A percentile compares a stretch with the other conserved stretches of the same genome.
Evolutionary conservation across 2,329 filamentous ascomycete species (phyloP).

Genomic region (Fusarium tjaetaba): DNA sequence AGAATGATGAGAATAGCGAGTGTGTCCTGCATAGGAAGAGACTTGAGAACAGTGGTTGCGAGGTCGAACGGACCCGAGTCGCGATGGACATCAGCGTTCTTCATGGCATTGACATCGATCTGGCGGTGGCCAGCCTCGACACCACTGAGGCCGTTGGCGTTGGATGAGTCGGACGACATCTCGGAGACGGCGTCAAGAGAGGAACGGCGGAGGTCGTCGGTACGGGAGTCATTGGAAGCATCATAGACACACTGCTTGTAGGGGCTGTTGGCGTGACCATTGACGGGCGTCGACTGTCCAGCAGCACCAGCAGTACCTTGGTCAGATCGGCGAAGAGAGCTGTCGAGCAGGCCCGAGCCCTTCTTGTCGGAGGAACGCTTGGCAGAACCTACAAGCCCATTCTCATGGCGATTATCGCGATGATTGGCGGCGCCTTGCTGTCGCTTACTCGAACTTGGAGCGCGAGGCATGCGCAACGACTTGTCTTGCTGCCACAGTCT

Average conservation of each 20-base stretch:
- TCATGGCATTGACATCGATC: slow-evolving; percentile 76
- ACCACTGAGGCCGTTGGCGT: slow-evolving; percentile 50
- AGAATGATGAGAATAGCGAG: slow-evolving; percentile 96
- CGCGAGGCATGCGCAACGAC: slow-evolving; percentile 68
- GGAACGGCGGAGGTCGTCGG: slow-evolving; percentile 56
- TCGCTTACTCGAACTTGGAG: slow-evolving; percentile 68
- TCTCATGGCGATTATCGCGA: slow-evolving; percentile 83
- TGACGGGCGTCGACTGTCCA: slow-evolving; percentile 45
- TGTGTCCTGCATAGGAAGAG: slow-evolving; percentile 92
- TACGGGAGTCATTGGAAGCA: slow-evolving; percentile 53
- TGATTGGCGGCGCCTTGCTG: slow-evolving; percentile 70
- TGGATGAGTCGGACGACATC: slow-evolving; percentile 63
- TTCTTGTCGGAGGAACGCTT: slow-evolving; percentile 55
- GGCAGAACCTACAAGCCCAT: slow-evolving; percentile 77
- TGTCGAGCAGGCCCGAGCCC: slow-evolving; percentile 58
- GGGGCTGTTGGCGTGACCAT: slow-evolving; percentile 49
- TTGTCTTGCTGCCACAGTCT: slow-evolving; percentile 48
- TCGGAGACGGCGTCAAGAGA: slow-evolving; percentile 66
- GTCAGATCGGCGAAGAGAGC: slow-evolving; percentile 49
- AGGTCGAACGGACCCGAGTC: slow-evolving; percentile 79
- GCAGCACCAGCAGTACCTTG: slow-evolving; percentile 43
- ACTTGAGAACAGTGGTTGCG: slow-evolving; percentile 85
- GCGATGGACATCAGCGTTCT: slow-evolving; percentile 74
- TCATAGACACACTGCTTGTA: slow-evolving; percentile 46
- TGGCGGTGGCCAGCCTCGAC: slow-evolving; percentile 66